These are phyloP conservation scores for Cystoderma amianthinum DNA, from an alignment of 768 basidiomycete species.

Conservation along the genomic window DNA sequence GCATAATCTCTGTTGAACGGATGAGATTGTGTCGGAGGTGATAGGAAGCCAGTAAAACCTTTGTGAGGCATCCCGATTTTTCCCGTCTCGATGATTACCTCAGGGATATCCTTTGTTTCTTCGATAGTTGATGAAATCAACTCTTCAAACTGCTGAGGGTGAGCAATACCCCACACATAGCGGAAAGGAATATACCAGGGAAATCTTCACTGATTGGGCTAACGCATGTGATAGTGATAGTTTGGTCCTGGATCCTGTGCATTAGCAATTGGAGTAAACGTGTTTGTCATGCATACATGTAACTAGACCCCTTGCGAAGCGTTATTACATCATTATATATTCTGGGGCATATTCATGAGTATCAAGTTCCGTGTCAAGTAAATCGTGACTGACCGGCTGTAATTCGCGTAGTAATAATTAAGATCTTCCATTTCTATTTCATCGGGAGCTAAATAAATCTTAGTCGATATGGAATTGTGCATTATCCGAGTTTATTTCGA, in stretches of 20 bases:
- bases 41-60: conserved; percentile 31
- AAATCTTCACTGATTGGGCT: conserved; percentile 96
- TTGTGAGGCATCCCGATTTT: conserved; percentile 89
- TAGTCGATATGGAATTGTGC: too few relatives aligned
- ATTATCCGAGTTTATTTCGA: too few relatives aligned
- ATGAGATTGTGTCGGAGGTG: conserved; percentile 5
- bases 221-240: conserved; percentile 91
- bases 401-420: conserved; percentile 95
- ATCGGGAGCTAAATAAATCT: conserved; percentile 54
- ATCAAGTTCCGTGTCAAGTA: conserved; percentile 3
- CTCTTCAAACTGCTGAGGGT: conserved; percentile 67
- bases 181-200: conserved; percentile 44
- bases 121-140: conserved; percentile 90
- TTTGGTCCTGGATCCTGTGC: conserved; percentile 66
- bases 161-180: not conserved
- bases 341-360: conserved; percentile 34
- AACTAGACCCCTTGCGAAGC: conserved; percentile 87
- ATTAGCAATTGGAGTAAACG: not conserved
- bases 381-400: conserved; percentile 77
- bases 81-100: conserved; percentile 88
- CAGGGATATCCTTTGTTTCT: conserved; percentile 94
- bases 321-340: conserved; percentile 99
- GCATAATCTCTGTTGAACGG: conserved; percentile 75
- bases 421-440: conserved; percentile 95
- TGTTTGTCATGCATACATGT: conserved; percentile 58